Evolutionary conservation across 345 rosid genomes (phyloP), one percentile per base, ranked within the genome.

Genomic region (Citrus mangshanensis): DNA sequence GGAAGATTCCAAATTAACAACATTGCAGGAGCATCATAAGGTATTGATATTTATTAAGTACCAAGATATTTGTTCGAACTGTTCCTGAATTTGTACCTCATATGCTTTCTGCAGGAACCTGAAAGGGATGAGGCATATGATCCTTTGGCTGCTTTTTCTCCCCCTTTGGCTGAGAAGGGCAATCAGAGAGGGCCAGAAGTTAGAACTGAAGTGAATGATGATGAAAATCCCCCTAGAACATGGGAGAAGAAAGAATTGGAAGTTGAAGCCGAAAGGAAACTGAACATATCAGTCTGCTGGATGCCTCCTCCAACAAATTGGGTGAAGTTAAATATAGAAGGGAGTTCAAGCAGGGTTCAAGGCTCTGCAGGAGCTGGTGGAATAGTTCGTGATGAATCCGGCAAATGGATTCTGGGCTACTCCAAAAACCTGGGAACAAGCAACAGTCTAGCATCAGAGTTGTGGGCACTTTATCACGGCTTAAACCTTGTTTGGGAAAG

Each of bases 361-460:
- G 81, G 78, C 25, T 38, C 32, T 70, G 77, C 85, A 7, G 85
- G 84, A 35, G 87, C 61, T 19, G 87, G 84, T 74, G 93, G 93
- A 78, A 40, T 86, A 32, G 82, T 89, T 62, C 89, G 88, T 22
- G 82, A 90, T 74, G 77, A 86, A 37, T 80, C 83, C 18, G 93
- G 92, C 49, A 82, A 82, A 59, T 93, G 93, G 95, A 68, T 89
- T 68, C 49, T 73, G 18, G 97, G 95, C 16, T 91, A 84, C 84
- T 73, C 56, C 55, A 67, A 80, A 59, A 69, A 78, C 37, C 56
- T 88, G 7, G 84, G 83, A 18, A 40, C 56, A 30, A 40, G 74
- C 56, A 25, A 59, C 18, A 71, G 75, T 42, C 70, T 82, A 30
- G 65, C 67, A 74, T 78, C 91, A 0, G 91, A 82, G 69, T 79